phyloP scores from a whole-genome alignment of 2,329 filamentous ascomycete species.

The Nigrospora oryzae region DNA sequence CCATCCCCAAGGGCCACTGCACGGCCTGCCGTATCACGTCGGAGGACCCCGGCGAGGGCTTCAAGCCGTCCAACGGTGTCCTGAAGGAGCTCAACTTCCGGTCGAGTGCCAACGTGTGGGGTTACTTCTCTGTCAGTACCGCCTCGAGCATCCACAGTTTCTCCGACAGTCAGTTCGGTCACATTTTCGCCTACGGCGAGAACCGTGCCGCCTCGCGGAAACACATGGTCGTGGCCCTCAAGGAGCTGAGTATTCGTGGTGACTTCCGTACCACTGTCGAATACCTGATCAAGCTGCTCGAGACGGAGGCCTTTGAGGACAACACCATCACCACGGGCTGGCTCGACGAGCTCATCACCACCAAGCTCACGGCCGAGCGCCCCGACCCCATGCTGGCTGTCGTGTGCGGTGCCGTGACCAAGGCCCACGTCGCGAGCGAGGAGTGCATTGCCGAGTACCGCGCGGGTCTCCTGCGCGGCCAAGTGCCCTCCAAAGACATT shows the following conservation, averaged over 20 bases:
- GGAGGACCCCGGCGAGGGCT: constrained; percentile 96
- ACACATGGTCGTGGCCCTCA: constrained; percentile 98
- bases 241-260: constrained; percentile 98
- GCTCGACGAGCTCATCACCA: constrained; percentile 97
- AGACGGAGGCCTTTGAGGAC: constrained; percentile 96
- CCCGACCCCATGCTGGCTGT: constrained; percentile 92
- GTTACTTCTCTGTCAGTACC: constrained; percentile 98
- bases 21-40: constrained; percentile 99
- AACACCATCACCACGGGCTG: constrained; percentile 99
- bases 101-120: constrained; percentile 98
- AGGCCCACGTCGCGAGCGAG: constrained; percentile 92
- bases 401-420: constrained; percentile 88
- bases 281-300: constrained; percentile 96
- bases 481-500: constrained; percentile 93
- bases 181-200: constrained; percentile 98
- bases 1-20: constrained; percentile 90
- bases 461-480: constrained; percentile 86
- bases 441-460: constrained; percentile 80
- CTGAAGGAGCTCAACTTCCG: constrained; percentile 99
- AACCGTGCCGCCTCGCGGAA: constrained; percentile 93
- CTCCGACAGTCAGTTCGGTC: constrained; percentile 97
- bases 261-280: constrained; percentile 98
- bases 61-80: constrained; percentile 98
- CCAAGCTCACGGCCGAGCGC: constrained; percentile 91
- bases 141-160: constrained; percentile 97